These are phyloP conservation scores for Fusarium brevicatenulatum DNA, from an alignment of 2,329 filamentous ascomycete species.

Conservation along the genomic window DNA sequence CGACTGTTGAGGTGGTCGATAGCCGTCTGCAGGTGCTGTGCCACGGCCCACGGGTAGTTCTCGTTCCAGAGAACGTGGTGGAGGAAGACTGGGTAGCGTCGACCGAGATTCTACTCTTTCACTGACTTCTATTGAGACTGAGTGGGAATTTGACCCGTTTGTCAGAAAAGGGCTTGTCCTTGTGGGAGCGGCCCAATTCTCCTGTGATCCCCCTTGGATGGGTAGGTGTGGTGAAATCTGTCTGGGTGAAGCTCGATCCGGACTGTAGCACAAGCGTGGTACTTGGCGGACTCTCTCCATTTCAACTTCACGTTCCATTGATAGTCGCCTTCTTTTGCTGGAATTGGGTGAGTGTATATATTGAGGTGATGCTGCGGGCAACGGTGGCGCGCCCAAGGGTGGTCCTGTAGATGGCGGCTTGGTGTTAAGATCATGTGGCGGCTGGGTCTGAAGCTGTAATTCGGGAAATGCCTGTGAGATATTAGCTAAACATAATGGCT, in stretches of 20 bases:
- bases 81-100: constrained; percentile 55
- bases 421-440: constrained; percentile 45
- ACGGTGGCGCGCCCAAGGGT: constrained; percentile 48
- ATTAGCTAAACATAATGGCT: constrained; percentile 35
- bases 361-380: constrained; percentile 54
- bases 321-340: constrained; percentile 60
- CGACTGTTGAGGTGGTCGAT: constrained; percentile 45
- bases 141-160: constrained; percentile 42
- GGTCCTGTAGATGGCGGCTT: constrained; percentile 49
- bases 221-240: constrained; percentile 50
- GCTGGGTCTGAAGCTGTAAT: constrained; percentile 50
- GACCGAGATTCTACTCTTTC: constrained; percentile 52
- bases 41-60: constrained; percentile 47
- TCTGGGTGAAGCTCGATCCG: constrained; percentile 46
- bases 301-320: constrained; percentile 54
- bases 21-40: constrained; percentile 51
- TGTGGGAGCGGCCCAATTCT: constrained; percentile 50
- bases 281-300: constrained; percentile 55
- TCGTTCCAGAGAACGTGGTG: constrained; percentile 52
- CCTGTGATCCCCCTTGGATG: constrained; percentile 42
- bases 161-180: constrained; percentile 50
- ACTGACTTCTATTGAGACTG: constrained; percentile 47
- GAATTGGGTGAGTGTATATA: constrained; percentile 61
- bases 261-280: constrained; percentile 58
- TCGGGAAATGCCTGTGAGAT: constrained; percentile 59